Base-by-base conservation (phyloP, 2,329 filamentous ascomycete genomes). In the Phyllosticta citribraziliensis region DNA sequence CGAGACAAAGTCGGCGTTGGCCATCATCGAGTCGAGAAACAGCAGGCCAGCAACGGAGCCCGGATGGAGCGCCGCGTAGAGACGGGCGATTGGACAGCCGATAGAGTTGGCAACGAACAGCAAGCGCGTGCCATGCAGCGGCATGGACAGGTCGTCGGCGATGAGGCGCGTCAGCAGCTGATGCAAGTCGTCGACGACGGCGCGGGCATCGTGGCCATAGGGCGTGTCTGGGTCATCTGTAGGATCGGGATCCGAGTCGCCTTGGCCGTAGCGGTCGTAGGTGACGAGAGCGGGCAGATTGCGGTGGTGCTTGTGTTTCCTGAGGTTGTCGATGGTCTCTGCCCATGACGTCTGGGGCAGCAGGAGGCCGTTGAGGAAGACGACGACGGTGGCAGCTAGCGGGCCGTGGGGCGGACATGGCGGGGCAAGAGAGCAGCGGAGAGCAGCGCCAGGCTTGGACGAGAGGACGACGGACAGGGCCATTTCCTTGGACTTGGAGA, bases 221-320 rank as follows among this genome's bases (percentile, higher is more conserved):
- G 69, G 71, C 22, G 70, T 69, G 30, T 35, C 12, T 22, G 56
- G 52, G 52, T 52, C 33, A 55, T 74, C 72, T 50, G 65, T 64
- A 14, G 71, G 76, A 56, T 84, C 80, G 2, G 70, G 68, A n/a
- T 81, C 80, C 55, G 67, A 78, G 65, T 72, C 77, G 10, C 82
- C 82, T 68, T 85, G 82, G 9, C 82, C 82, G 65, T 79, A 84
- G 52, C 83, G 80, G 68, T 85, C 83, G 64, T 84, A 85, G 53
- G 77, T 78, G 3, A 85, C 72, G 19, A 84, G 68, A 14, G 73
- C 72, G 1, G 78, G 78, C 56, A 73, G 72, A 10, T 69, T 65
- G 2, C 69, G 61, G 5, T 66, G 62, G 52, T 65, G 50, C n/a
- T 40, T 54, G 60, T 11, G 69, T 65, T 50, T 70, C 60, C 53